A percentile compares a stretch with the other conserved stretches of the same genome.
Conservation (phyloP, 164 flowering plant species). For the Vitis rupestris region DNA sequence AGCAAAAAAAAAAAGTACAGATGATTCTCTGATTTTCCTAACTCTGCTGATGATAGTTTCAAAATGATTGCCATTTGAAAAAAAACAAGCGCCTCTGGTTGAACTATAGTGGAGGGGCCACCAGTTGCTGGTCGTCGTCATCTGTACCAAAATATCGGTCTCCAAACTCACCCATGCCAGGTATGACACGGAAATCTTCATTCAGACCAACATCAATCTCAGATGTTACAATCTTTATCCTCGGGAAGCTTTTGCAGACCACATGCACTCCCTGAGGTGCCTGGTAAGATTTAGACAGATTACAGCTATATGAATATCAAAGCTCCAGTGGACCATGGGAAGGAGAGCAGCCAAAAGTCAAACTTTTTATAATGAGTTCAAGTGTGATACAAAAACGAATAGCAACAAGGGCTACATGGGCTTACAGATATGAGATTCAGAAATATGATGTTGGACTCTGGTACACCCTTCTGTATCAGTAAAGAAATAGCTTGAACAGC, state of each 20-base stretch:
- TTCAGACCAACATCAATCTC: slow-evolving; percentile 86
- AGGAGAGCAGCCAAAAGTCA: not conserved
- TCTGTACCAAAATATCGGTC: slow-evolving; percentile 98
- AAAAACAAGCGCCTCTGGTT: not conserved
- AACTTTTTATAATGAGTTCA: not conserved
- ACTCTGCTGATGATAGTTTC: not conserved
- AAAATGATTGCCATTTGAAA: not conserved
- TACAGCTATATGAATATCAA: not conserved
- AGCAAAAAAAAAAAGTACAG: no score
- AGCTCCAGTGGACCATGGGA: not conserved
- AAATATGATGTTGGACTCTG: slow-evolving; percentile 90
- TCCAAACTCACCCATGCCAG: slow-evolving; percentile 98
- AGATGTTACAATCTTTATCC: slow-evolving; percentile 92
- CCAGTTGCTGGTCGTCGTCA: slow-evolving; percentile 56
- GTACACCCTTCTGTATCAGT: slow-evolving; percentile 86
- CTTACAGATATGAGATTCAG: slow-evolving; percentile 98
- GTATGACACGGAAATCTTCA: slow-evolving; percentile 81
- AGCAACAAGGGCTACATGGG: no score
- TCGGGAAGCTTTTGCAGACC: slow-evolving; percentile 86
- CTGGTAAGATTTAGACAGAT: slow-evolving; percentile 31
- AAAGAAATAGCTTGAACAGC: slow-evolving; percentile 92
- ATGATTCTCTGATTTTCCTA: no score
- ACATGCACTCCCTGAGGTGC: slow-evolving; percentile 95
- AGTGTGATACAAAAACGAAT: not conserved
- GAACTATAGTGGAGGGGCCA: slow-evolving; percentile 7